Evolutionary conservation across 768 basidiomycete species (phyloP).

Genomic region (Termitomyces sp.): DNA sequence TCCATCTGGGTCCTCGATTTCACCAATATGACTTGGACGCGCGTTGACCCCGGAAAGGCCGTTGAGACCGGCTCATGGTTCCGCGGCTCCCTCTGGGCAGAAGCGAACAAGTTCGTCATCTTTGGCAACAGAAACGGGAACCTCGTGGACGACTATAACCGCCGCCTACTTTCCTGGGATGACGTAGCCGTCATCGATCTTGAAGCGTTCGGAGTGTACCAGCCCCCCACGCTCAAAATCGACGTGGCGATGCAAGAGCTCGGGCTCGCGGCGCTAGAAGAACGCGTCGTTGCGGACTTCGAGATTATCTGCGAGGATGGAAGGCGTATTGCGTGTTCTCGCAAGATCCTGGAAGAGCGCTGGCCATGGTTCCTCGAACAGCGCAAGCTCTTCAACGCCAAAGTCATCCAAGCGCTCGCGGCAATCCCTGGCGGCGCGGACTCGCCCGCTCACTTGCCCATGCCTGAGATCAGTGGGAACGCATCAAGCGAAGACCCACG

Average conservation of each 20-base stretch:
- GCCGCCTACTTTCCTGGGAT: conserved; percentile 86
- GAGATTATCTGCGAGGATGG: conserved; percentile 92
- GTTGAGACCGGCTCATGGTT: conserved; percentile 93
- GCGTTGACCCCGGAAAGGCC: conserved; percentile 84
- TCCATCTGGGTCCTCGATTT: conserved; percentile 96
- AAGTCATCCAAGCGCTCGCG: conserved; percentile 52
- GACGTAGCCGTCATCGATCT: conserved; percentile 88
- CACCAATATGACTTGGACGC: conserved; percentile 74
- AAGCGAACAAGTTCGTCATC: conserved; percentile 79
- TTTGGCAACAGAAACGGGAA: conserved; percentile 89
- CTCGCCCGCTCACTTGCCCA: conserved; percentile 54
- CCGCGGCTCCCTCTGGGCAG: conserved; percentile 82
- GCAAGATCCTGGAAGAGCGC: conserved; percentile 78
- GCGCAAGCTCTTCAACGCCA: conserved; percentile 49
- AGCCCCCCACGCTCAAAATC: conserved; percentile 65
- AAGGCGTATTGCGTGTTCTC: conserved; percentile 73
- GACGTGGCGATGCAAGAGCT: conserved; percentile 76
- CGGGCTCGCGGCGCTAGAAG: conserved; percentile 80
- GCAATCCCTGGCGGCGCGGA: conserved; percentile 37
- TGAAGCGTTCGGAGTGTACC: conserved; percentile 95
- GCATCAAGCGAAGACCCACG: conserved; percentile 43
- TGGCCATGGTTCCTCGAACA: conserved; percentile 95
- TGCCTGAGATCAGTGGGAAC: conserved; percentile 56
- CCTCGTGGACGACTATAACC: conserved; percentile 89
- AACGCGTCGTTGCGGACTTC: conserved; percentile 80